Base-by-base conservation (phyloP, 169 alveolate species). In the Eimeria tenella region DNA sequence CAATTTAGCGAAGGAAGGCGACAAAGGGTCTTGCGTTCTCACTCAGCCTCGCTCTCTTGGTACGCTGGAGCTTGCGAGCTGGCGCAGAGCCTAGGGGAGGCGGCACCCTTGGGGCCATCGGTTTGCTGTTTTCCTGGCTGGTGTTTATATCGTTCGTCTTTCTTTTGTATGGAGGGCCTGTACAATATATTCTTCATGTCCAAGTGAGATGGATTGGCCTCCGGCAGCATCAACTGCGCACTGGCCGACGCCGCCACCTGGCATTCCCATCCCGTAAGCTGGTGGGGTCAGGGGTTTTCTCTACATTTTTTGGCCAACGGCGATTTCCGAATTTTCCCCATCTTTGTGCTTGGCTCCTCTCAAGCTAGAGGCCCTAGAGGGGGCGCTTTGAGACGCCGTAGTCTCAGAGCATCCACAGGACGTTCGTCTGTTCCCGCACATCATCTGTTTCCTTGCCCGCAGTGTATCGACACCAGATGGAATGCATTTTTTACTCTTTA, bases 381-480 rank as follows among this genome's bases (percentile, higher is more conserved):
- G 50, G 77, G 50, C 77, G 77, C 77, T 4, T 50, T 5, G 19
- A n/a, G 77, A 50, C 50, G 77, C 77, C 77, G 25, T 31, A 0
- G 77, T n/a, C 77, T 50, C 77, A 68, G 77, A 50, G 13, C 25
- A 68, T 50, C 77, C 7, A 31, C 21, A 23, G 50, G 25, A 50
- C 77, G 21, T 68, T 68, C 77, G 77, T 68, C 13, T n/a, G 50
- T 7, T 68, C 77, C 52, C 77, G 53, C 77, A 68, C 10, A 15
- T 63, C 74, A 68, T 68, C 77, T 68, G 77, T 68, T 68, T 68
- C 77, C 77, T 68, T 68, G 77, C 77, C 77, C 77, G 77, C 77
- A 68, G 77, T 68, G 77, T 68, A 68, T 68, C 77, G 77, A 68
- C 77, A 68, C 77, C 77, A 68, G 77, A 68, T 68, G 77, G 50